Evolutionary conservation across 2,329 filamentous ascomycete species (phyloP), one percentile per base, ranked within the genome.

Genomic region (Colletotrichum kahawae): DNA sequence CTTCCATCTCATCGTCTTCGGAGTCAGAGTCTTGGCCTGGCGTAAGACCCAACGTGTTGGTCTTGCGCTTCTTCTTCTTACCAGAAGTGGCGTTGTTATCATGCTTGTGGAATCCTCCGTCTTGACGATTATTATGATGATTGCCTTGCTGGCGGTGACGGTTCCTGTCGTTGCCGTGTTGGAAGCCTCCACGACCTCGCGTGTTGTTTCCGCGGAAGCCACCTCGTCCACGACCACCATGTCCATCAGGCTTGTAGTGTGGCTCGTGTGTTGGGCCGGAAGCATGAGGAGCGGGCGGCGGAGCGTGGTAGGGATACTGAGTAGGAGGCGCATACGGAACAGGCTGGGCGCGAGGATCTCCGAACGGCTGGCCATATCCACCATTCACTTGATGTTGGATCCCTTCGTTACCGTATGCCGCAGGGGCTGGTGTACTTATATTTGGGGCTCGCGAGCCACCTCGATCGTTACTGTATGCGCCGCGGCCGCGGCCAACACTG

Each of bases 11-110:
- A 69, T 93, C 92, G 63, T 93, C 92, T 71, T 94, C 93, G 5
- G 89, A 88, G 76, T 91, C 91, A 65, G 89, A 92, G 67, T 91
- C 90, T 78, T 92, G 89, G 33, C 90, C 91, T 18, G 93, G 92
- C 10, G 92, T 94, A 64, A 96, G 87, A 38, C 94, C 94, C 29
- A 95, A 88, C 2, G 92, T 92, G 78, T 94, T 94, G 51, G 91
- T 91, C 85, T 92, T 93, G 72, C 92, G 90, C 86, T 93, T 93
- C 87, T 94, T 94, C 82, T 92, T 93, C 82, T 92, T 93, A 74
- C 87, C 88, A 29, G 86, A 85, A 79, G 88, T 84, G 64, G 87
- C 84, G 63, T 86, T 51, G n/a, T 51, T 84, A 72, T 89, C 85
- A 67, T 80, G 81, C 60, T 68, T 76, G 36, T 73, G 69, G 60